These are phyloP conservation scores for Fraxinus paxiana DNA, from an alignment of 305 asterid genomes.

Conservation along the genomic window DNA sequence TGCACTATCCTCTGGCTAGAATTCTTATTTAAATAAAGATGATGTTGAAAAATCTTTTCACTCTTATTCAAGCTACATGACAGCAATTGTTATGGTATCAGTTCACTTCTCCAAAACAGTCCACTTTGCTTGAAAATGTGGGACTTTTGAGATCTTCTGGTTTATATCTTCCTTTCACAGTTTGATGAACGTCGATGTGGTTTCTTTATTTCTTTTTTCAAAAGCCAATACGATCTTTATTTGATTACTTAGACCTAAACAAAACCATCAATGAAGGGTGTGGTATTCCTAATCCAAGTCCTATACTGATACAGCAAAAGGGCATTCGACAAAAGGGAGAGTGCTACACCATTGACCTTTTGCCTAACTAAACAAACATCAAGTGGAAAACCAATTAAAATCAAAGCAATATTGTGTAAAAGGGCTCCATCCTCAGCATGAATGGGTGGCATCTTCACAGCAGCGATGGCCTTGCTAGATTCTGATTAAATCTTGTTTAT, in stretches of 20 bases:
- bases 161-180: neutral
- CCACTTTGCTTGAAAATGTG: neutral
- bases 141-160: neutral
- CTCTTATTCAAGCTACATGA: slow-evolving; percentile 17
- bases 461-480: neutral
- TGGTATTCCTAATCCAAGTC: neutral
- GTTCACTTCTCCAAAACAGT: neutral
- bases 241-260: neutral
- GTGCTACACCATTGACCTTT: neutral
- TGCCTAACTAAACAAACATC: neutral
- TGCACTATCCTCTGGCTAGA: slow-evolving; percentile 23
- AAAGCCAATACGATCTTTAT: neutral
- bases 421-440: neutral
- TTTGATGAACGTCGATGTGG: neutral
- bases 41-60: slow-evolving; percentile 34
- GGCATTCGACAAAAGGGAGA: neutral
- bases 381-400: neutral
- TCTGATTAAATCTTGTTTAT: neutral
- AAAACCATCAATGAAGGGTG: neutral
- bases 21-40: slow-evolving; percentile 35
- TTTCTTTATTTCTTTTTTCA: too few relatives aligned
- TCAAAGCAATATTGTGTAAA: neutral
- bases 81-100: neutral
- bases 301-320: neutral
- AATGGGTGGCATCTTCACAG: neutral